Base-by-base conservation (phyloP, 208 protist species). In the Vickermania ingenoplastis region DNA sequence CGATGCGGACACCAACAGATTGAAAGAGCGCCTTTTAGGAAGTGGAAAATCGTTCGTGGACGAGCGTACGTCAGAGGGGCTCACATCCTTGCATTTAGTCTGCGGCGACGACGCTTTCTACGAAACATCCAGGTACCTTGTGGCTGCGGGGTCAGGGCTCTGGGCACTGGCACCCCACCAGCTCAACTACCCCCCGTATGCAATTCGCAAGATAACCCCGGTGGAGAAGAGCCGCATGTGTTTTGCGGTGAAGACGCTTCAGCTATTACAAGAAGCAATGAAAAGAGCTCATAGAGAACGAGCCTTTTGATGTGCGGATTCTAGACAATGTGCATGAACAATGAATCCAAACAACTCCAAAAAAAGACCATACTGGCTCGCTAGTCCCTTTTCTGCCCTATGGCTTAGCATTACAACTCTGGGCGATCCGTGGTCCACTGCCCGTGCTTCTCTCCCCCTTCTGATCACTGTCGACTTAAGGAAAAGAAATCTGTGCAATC, bases 51-150 rank as follows among this genome's bases (percentile, higher is more conserved):
- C 36, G 13, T 41, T 57, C 23, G 63, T 84, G 3, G 65, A 84
- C 41, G 77, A 80, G 61, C 65, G 73, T 1, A 77, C 73, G 2
- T 25, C 23, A 1, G 36, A 59, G 22, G 69, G 73, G 1, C 54
- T 63, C 1, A 84, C 77, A 0, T 28, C 77, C 4, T 55, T 84
- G 26, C 77, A 80, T 49, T 51, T 84, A 0, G 59, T 74, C 17
- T 73, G 73, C 31, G 41, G 50, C 24, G 65, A 62, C 41, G 75
- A 81, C 45, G 48, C 25, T 1, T 58, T 63, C 57, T 21, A 73
- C 30, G 23, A 53, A 0, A 31, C 73, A 1, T 69, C 70, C 56
- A 54, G 60, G 26, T 76, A 71, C 31, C 36, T 81, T 25, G 49
- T 73, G 13, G 23, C 57, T 2, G 63, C 67, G n/a, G 75, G 75